Conservation (phyloP, 139 green algal genomes). For the Chlamydomonas incerta region DNA sequence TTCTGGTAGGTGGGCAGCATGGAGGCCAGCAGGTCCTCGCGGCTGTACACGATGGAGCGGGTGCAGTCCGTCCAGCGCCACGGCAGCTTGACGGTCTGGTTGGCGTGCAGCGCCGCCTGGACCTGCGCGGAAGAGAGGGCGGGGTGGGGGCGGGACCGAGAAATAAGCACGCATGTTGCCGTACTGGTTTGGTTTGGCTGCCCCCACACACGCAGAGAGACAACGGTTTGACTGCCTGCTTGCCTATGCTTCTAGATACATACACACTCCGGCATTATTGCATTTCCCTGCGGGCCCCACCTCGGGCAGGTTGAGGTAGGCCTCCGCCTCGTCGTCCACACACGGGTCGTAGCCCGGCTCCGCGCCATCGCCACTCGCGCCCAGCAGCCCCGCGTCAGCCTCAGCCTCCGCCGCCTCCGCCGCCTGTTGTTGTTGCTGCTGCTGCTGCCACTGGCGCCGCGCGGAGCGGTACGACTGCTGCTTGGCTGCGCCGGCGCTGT, state of each 20-base stretch:
- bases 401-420: background rate
- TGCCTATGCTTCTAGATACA: too few species aligned
- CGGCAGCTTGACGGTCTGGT: slow-evolving; percentile 59
- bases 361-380: slow-evolving; percentile 6
- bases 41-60: slow-evolving; percentile 61
- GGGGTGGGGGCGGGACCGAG: too few species aligned
- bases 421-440: background rate
- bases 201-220: too few species aligned
- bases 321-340: slow-evolving; percentile 76
- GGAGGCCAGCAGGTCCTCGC: slow-evolving; percentile 71
- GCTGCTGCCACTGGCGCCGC: background rate
- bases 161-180: background rate
- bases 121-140: slow-evolving; percentile 62
- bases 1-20: slow-evolving; percentile 77
- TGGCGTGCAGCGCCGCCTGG: slow-evolving; percentile 76
- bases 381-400: background rate
- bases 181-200: too few species aligned
- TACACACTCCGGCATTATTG: too few species aligned
- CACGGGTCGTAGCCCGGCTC: slow-evolving; percentile 80
- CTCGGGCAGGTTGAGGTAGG: slow-evolving; percentile 84
- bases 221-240: too few species aligned
- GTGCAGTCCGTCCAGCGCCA: slow-evolving; percentile 72
- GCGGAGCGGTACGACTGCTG: background rate
- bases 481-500: background rate
- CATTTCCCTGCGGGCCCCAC: slow-evolving; percentile 38